Evolutionary conservation across 345 rosid species (phyloP), one percentile per base, ranked within the genome.

Genomic region (Gossypium stocksii): DNA sequence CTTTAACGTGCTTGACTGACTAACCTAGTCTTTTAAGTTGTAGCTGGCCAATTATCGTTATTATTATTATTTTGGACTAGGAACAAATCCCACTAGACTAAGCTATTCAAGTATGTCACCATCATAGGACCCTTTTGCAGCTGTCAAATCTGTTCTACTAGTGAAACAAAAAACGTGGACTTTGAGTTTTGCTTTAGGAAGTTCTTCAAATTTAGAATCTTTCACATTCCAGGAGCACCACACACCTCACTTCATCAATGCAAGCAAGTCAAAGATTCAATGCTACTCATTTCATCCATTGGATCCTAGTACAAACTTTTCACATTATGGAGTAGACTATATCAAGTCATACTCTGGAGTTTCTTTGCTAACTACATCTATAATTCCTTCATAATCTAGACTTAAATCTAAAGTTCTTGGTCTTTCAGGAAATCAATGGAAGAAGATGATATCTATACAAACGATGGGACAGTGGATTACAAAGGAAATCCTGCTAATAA

Each of bases 381-480:
- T 70, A 29, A 27, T 70, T 70, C 27, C 29, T 52, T 70, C 9
- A 19, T n/a, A 38, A 29, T 29, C 11, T 17, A 27, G 7, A 20
- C 49, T 52, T 54, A 27, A 7, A 29, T 53, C 49, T 65, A 29
- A 48, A 58, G 23, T 58, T 71, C 61, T 43, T 15, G 15, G 49
- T 15, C 34, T 43, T 15, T 25, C 9, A 15, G 48, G 46, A 43
- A 56, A 71, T 29, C 65, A 57, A 82, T 77, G 85, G 84, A n/a
- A 60, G 82, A 85, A 69, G 89, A 85, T 16, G 87, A 85, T 63
- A 53, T 45, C 54, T 85, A 82, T 61, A 87, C 89, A 22, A 86
- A 86, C 77, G 95, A 92, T 76, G 97, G 95, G 53, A 89, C 95
- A 1, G 76, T 89, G 4, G 95, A 91, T 59, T 82, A 77, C 67